Evolutionary conservation across 129 eudicot genomes (phyloP).

Genomic region (Pittosporum tobira): DNA sequence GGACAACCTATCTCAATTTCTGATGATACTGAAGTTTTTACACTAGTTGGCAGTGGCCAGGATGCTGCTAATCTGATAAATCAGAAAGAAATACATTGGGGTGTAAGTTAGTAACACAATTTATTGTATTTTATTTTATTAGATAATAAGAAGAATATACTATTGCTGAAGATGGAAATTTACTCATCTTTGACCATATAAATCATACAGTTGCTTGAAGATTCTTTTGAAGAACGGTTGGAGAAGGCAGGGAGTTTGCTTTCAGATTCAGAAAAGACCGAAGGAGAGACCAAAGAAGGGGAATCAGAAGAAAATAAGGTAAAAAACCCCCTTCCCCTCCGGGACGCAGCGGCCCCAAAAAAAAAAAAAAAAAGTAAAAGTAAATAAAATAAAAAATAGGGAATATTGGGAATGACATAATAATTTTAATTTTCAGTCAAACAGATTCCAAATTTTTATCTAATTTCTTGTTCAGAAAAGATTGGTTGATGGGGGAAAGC

Average conservation of each 20-base stretch:
- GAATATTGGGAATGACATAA: too few species aligned
- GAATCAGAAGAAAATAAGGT: conserved; percentile 87
- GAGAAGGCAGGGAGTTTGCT: conserved; percentile 68
- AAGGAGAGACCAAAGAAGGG: conserved; percentile 78
- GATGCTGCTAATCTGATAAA: conserved; percentile 81
- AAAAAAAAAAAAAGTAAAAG: too few species aligned
- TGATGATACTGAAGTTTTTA: conserved; percentile 87
- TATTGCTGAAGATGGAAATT: too few species aligned
- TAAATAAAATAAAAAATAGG: too few species aligned
- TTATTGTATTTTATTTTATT: too few species aligned
- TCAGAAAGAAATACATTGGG: conserved; percentile 99
- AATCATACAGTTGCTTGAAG: conserved; percentile 71
- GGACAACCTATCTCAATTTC: conserved; percentile 93
- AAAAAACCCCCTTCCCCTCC: too few species aligned
- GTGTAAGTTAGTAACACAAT: conserved; percentile 68
- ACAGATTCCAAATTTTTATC: neutral
- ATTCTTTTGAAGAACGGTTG: conserved; percentile 81
- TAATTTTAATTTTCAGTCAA: too few species aligned
- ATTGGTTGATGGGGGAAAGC: conserved; percentile 78
- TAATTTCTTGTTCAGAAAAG: conserved; percentile 55
- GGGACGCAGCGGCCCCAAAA: too few species aligned
- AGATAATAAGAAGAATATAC: too few species aligned
- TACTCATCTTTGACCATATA: too few species aligned
- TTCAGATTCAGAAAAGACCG: conserved; percentile 71
- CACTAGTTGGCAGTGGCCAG: conserved; percentile 84